Evolutionary conservation across 257 asterid genomes (phyloP).

Genomic region (Verbascum thapsus): DNA sequence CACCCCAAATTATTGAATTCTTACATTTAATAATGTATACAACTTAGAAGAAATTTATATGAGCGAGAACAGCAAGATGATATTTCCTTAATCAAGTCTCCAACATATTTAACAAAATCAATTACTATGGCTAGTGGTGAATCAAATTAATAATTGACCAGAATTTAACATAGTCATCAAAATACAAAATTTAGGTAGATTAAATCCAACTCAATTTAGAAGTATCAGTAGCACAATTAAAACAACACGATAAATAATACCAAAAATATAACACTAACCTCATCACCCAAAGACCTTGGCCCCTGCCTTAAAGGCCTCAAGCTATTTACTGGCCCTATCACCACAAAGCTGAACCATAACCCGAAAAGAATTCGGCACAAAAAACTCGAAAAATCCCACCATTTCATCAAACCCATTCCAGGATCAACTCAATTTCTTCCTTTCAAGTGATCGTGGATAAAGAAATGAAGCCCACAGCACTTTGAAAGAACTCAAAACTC

Average conservation of each 20-base stretch:
- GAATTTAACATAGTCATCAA: constrained; percentile 9
- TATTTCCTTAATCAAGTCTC: constrained; percentile 18
- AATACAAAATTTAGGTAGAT: constrained; percentile 12
- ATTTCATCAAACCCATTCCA: constrained; percentile 53
- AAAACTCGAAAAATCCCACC: constrained; percentile 37
- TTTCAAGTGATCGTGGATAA: constrained; percentile 35
- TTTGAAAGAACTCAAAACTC: constrained; percentile 13
- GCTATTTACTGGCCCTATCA: constrained; percentile 53
- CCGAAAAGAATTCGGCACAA: constrained; percentile 47
- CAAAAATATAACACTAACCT: constrained; percentile 57
- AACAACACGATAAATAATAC: neutral
- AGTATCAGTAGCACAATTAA: constrained; percentile 21
- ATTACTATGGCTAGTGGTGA: neutral
- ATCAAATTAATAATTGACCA: constrained; percentile 18
- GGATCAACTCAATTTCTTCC: constrained; percentile 51
- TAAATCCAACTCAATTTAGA: constrained; percentile 13
- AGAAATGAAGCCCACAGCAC: constrained; percentile 43
- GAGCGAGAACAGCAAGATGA: neutral
- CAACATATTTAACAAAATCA: constrained; percentile 20
- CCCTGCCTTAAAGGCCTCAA: constrained; percentile 88
- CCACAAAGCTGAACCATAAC: constrained; percentile 47
- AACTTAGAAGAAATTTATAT: neutral
- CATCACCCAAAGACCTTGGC: constrained; percentile 89
- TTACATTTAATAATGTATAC: neutral
- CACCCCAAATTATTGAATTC: neutral